Evolutionary conservation across 2,329 filamentous ascomycete species (phyloP).

Genomic region (Fusarium caatingaense): DNA sequence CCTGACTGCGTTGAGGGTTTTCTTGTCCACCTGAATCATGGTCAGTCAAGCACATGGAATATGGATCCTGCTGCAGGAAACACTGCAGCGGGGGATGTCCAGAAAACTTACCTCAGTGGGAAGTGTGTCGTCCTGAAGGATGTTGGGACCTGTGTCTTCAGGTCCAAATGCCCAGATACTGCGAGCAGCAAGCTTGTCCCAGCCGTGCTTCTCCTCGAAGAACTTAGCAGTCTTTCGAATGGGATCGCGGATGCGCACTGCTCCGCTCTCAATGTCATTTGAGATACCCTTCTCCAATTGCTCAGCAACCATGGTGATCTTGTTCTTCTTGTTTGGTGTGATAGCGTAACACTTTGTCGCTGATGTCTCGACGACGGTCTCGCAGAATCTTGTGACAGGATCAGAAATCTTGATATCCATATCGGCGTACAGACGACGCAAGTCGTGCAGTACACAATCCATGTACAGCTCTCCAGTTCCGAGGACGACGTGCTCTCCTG

Average conservation of each 20-base stretch:
- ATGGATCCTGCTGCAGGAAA: constrained; percentile 12
- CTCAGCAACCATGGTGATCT: constrained; percentile 98
- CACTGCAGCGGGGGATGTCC: neutral
- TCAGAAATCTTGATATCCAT: constrained; percentile 99
- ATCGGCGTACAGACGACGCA: constrained; percentile 92
- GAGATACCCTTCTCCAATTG: constrained; percentile 95
- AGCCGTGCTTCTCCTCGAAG: constrained; percentile 97
- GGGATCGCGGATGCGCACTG: constrained; percentile 91
- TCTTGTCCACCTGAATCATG: constrained; percentile 80
- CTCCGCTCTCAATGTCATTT: constrained; percentile 90
- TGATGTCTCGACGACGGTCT: constrained; percentile 96
- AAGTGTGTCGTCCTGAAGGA: constrained; percentile 95
- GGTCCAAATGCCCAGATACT: constrained; percentile 99
- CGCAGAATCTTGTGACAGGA: constrained; percentile 95
- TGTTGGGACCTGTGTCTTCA: constrained; percentile 93
- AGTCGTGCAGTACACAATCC: constrained; percentile 97
- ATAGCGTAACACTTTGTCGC: constrained; percentile 98
- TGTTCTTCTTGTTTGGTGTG: constrained; percentile 99
- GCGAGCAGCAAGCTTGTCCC: constrained; percentile 92
- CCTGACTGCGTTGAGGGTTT: constrained; percentile 84
- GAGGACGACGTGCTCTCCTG: constrained; percentile 93
- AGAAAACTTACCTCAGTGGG: constrained; percentile 77
- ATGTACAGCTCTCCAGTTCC: constrained; percentile 99
- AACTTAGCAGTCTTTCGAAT: constrained; percentile 94
- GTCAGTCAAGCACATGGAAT: constrained; percentile 8